A percentile compares a stretch with the other conserved stretches of the same genome.
These are phyloP conservation scores for Kazachstania bromeliacearum DNA, from an alignment of 805 yeast genomes.

Conservation along the genomic window DNA sequence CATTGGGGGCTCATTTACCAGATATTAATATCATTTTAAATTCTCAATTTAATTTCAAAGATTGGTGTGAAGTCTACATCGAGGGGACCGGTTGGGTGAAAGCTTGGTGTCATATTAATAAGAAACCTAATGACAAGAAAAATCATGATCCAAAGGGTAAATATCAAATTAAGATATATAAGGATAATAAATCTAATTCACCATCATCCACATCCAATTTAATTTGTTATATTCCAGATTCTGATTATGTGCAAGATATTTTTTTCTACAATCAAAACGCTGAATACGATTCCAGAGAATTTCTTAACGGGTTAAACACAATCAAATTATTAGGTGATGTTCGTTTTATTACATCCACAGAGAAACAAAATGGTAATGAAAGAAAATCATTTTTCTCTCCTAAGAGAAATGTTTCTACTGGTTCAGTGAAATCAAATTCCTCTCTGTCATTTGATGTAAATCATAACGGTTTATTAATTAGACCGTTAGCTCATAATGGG, in stretches of 20 bases:
- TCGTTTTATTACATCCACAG: slow-evolving; percentile 7
- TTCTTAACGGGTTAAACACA: slow-evolving; percentile 10
- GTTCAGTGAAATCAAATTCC: slow-evolving; percentile 4
- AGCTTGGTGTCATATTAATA: slow-evolving; percentile 28
- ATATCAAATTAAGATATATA: slow-evolving; percentile 23
- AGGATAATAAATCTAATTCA: slow-evolving; percentile 18
- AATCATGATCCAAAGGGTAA: slow-evolving; percentile 15
- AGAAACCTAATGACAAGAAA: slow-evolving; percentile 4
- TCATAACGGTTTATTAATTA: slow-evolving; percentile 33
- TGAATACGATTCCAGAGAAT: slow-evolving; percentile 1
- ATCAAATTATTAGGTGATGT: slow-evolving; percentile 20
- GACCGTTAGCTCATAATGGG: slow-evolving; percentile 62
- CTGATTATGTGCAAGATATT: slow-evolving; percentile 22
- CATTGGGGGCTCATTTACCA: slow-evolving; percentile 19
- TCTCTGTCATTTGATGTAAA: slow-evolving; percentile 7
- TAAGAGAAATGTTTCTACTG: slow-evolving; percentile 8
- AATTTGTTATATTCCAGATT: slow-evolving; percentile 24
- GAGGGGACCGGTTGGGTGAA: slow-evolving; percentile 26
- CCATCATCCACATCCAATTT: slow-evolving; percentile 18
- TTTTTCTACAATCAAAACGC: slow-evolving; percentile 16
- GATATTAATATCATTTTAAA: slow-evolving; percentile 24
- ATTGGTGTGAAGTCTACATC: slow-evolving; percentile 28
- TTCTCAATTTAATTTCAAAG: slow-evolving; percentile 24
- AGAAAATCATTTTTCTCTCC: slow-evolving; percentile 12
- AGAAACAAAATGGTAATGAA: slow-evolving; percentile 4